Evolutionary conservation across 805 yeast species (phyloP).

Genomic region (Teunomyces tritomae): DNA sequence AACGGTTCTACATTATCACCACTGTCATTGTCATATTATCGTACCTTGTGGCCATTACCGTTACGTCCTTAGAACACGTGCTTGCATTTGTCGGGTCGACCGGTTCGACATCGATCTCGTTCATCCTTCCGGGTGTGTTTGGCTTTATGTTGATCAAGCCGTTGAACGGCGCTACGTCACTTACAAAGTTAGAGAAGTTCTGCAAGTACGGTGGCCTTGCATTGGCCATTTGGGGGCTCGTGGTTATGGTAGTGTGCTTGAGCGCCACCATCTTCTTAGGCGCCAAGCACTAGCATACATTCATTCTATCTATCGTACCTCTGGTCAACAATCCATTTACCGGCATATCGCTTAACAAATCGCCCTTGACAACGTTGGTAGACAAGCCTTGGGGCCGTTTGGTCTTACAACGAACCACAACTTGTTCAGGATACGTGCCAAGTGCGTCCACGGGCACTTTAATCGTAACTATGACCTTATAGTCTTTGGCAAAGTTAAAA

Average conservation of each 20-base stretch:
- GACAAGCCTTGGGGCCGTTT: neutral
- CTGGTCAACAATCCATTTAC: neutral
- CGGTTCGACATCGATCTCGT: constrained; percentile 77
- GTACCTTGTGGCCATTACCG: constrained; percentile 55
- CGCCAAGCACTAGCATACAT: constrained; percentile 27
- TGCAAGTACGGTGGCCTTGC: constrained; percentile 41
- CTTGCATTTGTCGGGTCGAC: constrained; percentile 78
- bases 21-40: constrained; percentile 43
- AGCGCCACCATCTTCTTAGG: constrained; percentile 48
- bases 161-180: constrained; percentile 22
- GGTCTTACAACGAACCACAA: neutral
- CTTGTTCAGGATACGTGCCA: neutral
- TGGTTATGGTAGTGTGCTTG: constrained; percentile 54
- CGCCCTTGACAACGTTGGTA: constrained; percentile 1
- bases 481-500: constrained; percentile 13
- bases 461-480: constrained; percentile 10
- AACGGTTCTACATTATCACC: constrained; percentile 50
- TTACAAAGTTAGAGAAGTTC: constrained; percentile 26
- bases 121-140: constrained; percentile 74
- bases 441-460: constrained; percentile 1
- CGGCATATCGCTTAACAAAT: constrained; percentile 2
- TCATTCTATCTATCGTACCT: constrained; percentile 1
- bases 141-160: constrained; percentile 59
- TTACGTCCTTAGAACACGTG: constrained; percentile 65
- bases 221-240: constrained; percentile 51